Base-by-base conservation (phyloP, 768 basidiomycete genomes). In the Panellus pusillus region DNA sequence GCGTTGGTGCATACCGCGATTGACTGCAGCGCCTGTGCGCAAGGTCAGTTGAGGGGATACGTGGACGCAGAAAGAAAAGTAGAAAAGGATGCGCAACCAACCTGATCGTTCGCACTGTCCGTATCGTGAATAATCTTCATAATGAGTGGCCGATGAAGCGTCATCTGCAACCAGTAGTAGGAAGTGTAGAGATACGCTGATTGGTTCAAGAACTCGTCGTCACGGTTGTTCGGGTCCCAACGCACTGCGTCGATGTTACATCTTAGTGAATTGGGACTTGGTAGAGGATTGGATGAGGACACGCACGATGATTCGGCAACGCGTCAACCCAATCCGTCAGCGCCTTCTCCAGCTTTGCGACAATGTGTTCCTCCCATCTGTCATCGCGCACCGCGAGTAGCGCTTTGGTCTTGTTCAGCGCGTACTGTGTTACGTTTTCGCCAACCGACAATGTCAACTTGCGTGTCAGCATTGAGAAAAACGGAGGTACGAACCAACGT, bases 1-100 rank as follows among this genome's bases (percentile, higher is more conserved):
- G 92, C 84, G 57, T 92, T 93, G 11, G 87, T 84, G 67, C 91
- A 93, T 47, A 93, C 92, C 0, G 89, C 88, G 29, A 93, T 74
- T 0, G 89, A 63, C 70, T 87, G 85, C 38, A 86, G 77, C 0
- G 68, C 63, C 54, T 47, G 27, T 15, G n/a, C 20, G n/a, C 11
- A 35, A n/a, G 13, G 5, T n/a, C 8, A 3, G 38, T 6, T 37
- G 1, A 14, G 43, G 32, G 27, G 1, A 9, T 9, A 9, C n/a
- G 9, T 12, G 39, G 24, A 52, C 57, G 43, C 9, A 48, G 20
- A 20, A 18, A 28, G 12, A 14, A 19, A 12, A 19, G 48, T 29
- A 2, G 17, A 32, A 9, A 20, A 14, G 14, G 24, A 17, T 9
- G 17, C 29, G 29, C 6, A 14, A 39, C 47, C 3, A 3, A 50